Evolutionary conservation across 2,329 filamentous ascomycete species (phyloP), one percentile per base, ranked within the genome.

Genomic region (Colletotrichum siamense): DNA sequence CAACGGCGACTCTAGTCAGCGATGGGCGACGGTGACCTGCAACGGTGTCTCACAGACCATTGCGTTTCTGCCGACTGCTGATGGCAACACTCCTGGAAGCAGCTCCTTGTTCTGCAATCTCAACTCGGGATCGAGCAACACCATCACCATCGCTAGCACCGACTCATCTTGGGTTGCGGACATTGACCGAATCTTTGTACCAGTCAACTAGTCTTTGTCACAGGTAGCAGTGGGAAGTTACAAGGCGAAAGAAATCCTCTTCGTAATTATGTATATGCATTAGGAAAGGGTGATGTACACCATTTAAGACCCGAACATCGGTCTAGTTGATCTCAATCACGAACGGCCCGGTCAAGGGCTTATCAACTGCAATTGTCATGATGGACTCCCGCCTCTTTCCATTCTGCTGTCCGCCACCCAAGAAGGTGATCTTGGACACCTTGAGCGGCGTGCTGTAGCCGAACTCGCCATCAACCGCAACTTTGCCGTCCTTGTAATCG

Each of bases 111-210:
- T 90, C 77, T 86, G 84, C 2, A 83, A 89, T n/a, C 77, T 92
- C 76, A 87, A 87, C 65, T 82, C 83, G 16, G 90, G 90, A 6
- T 79, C 77, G 0, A 67, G 34, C 32, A 92, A 92, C 79, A 86
- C 85, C 4, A 83, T 93, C 61, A 85, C 85, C 5, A 85, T 92
- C 69, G 85, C 85, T 75, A 86, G 83, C 26, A 74, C 86, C 82
- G 39, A 84, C 34, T 71, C 66, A 6, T 77, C 75, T 61, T 87
- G 85, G 84, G 89, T 86, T 0, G 88, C 90, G 2, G 89, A 89
- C 86, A 83, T 92, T 28, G 91, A 92, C 82, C 82, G 87, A 7
- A 73, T 92, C 57, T 85, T 92, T 82, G 89, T 92, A 3, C 90
- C 91, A 5, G 79, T 83, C 55, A 77, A 66, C 32, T 73, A 30